Percentiles rank a stretch among this genome's conserved stretches.
Evolutionary conservation across 2,329 filamentous ascomycete genomes (phyloP).

Genomic region (Calycina marina): DNA sequence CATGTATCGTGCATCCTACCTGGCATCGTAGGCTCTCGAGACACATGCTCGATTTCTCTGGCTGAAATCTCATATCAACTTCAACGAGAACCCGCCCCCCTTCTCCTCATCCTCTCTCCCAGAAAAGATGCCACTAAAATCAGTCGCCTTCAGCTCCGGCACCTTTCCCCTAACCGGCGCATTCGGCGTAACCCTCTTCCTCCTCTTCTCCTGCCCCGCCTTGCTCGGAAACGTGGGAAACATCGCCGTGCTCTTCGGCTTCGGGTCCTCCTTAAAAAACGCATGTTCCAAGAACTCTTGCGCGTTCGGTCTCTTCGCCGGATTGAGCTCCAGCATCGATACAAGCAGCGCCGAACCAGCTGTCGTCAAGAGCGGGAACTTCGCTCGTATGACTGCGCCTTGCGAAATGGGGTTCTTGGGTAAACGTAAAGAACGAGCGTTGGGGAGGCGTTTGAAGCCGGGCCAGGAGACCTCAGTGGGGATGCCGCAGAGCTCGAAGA

Average conservation of each 20-base stretch:
- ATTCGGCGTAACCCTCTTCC: constrained; percentile 60
- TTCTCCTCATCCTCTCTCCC: constrained; percentile 48
- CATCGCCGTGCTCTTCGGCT: constrained; percentile 78
- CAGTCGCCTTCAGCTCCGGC: constrained; percentile 34
- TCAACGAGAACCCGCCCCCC: constrained; percentile 50
- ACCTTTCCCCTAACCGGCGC: constrained; percentile 65
- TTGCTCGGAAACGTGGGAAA: constrained; percentile 97
- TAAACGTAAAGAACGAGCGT: constrained; percentile 66
- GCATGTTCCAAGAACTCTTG: constrained; percentile 60
- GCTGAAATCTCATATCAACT: constrained; percentile 39
- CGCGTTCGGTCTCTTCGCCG: constrained; percentile 54
- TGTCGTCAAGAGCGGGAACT: constrained; percentile 68
- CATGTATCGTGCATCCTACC: background rate
- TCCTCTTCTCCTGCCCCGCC: constrained; percentile 74
- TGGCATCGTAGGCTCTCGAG: background rate
- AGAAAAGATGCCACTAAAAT: constrained; percentile 60
- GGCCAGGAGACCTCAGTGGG: constrained; percentile 78
- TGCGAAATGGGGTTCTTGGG: constrained; percentile 31
- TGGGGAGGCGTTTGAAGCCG: constrained; percentile 70
- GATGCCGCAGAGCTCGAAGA: constrained; percentile 80
- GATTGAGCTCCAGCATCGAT: constrained; percentile 60
- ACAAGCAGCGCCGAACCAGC: constrained; percentile 59
- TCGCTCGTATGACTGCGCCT: constrained; percentile 49
- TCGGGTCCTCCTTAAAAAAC: constrained; percentile 82
- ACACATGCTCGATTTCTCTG: no score